Conservation (phyloP, 208 protist genomes). For the Endotrypanum monterogeii region DNA sequence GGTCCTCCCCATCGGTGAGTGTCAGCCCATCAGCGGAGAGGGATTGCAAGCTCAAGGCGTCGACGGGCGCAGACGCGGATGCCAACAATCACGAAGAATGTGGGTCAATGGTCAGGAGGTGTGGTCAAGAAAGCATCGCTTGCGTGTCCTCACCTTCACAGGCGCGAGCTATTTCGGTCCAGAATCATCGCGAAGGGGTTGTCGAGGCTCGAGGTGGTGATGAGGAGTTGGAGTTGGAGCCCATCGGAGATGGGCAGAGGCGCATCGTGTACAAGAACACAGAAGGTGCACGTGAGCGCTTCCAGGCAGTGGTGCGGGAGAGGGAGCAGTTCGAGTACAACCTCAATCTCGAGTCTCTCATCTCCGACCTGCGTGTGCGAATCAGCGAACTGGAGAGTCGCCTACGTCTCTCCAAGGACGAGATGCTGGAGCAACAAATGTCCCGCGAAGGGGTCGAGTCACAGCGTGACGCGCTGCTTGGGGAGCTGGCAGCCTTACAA, state of each 20-base stretch:
- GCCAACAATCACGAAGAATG: conserved; percentile 2
- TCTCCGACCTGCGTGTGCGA: conserved; percentile 55
- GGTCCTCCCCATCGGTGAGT: conserved; percentile 17
- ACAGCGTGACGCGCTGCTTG: conserved; percentile 39
- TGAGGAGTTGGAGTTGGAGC: conserved; percentile 2
- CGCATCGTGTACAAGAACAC: conserved; percentile 50
- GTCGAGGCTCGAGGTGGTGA: conserved; percentile 1
- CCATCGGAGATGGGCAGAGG: conserved; percentile 16
- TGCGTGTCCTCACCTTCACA: conserved; percentile 7
- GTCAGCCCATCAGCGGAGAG: conserved; percentile 12
- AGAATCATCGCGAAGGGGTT: not conserved
- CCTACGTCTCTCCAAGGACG: conserved; percentile 66
- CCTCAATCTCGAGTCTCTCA: conserved; percentile 46
- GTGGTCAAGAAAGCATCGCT: not conserved
- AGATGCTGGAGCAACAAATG: conserved; percentile 56
- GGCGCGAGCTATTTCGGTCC: not conserved
- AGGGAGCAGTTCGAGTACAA: conserved; percentile 55
- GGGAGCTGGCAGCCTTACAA: conserved; percentile 37
- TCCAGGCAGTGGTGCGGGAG: conserved; percentile 50
- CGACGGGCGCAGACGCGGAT: not conserved
- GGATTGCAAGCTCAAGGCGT: not conserved
- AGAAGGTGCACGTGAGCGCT: conserved; percentile 64
- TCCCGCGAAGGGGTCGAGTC: conserved; percentile 45
- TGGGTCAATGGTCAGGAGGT: not conserved
- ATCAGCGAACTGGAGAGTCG: conserved; percentile 54